Evolutionary conservation across 352 stramenopile species (phyloP).

Genomic region (Globisporangium cylindrosporum): DNA sequence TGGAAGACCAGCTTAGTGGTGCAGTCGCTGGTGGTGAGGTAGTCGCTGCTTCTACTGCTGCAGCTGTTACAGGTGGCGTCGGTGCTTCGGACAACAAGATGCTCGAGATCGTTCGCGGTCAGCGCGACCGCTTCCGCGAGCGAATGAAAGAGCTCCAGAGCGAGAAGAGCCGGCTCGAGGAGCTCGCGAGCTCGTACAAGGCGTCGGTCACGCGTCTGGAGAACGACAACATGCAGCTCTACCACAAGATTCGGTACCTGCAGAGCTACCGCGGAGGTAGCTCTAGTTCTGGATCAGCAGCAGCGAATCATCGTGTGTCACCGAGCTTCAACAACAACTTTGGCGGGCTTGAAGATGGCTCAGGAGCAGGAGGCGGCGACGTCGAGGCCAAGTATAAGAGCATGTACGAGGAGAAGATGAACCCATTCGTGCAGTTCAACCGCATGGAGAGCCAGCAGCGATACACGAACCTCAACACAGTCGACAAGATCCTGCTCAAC

Average conservation of each 20-base stretch:
- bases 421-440: constrained; percentile 91
- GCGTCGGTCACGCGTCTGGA: constrained; percentile 71
- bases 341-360: constrained; percentile 37
- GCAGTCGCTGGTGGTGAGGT: neutral
- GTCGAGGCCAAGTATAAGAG: constrained; percentile 79
- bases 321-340: constrained; percentile 18
- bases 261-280: constrained; percentile 61
- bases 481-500: constrained; percentile 90
- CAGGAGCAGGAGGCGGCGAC: constrained; percentile 23
- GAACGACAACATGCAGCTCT: constrained; percentile 90
- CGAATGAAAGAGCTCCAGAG: constrained; percentile 78
- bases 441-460: constrained; percentile 87
- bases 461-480: constrained; percentile 87
- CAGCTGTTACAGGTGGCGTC: constrained; percentile 8
- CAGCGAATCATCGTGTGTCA: constrained; percentile 13
- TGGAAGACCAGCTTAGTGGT: constrained; percentile 53
- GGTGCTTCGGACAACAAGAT: constrained; percentile 63
- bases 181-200: constrained; percentile 63
- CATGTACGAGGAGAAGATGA: constrained; percentile 92
- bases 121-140: constrained; percentile 81
- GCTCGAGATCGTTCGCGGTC: constrained; percentile 78
- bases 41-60: neutral
- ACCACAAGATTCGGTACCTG: constrained; percentile 88
- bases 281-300: neutral
- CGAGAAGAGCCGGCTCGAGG: constrained; percentile 68